phyloP scores from a whole-genome alignment of 208 protist species.

The Blastocrithidia nonstop region DNA sequence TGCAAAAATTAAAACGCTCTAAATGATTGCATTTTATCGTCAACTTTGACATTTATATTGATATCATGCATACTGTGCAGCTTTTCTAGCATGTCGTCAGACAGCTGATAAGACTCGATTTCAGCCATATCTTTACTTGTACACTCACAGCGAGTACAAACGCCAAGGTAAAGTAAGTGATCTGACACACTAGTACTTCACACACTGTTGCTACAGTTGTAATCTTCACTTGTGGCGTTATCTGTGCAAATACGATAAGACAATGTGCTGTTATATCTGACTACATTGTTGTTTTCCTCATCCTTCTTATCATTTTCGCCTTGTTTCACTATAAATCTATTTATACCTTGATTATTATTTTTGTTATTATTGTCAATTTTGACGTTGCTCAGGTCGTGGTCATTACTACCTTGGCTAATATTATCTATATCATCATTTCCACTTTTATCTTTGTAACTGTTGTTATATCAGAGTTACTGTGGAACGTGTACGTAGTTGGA shows the following conservation, averaged over 20 bases:
- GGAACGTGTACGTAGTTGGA: conserved; percentile 27
- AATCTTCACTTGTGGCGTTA: conserved; percentile 14
- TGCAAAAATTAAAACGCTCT: no score
- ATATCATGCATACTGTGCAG: no score
- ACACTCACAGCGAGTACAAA: conserved; percentile 28
- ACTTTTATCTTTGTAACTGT: no score
- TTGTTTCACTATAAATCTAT: no score
- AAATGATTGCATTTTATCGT: no score
- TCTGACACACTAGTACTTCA: conserved; percentile 12
- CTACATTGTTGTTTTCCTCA: conserved; percentile 1
- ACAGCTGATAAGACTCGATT: conserved; percentile 5
- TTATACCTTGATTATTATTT: no score
- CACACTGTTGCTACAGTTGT: conserved; percentile 29
- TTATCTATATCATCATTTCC: no score
- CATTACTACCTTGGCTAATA: neutral
- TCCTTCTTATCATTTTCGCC: neutral
- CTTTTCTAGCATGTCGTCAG: neutral
- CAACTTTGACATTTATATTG: no score
- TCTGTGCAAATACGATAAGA: conserved; percentile 20
- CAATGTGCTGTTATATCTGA: neutral
- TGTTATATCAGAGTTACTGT: conserved; percentile 33
- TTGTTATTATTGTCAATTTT: neutral
- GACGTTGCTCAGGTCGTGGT: neutral
- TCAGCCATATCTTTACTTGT: conserved; percentile 8
- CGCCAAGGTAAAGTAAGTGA: conserved; percentile 39